Percentiles rank a stretch among this genome's conserved stretches.
These are phyloP conservation scores for Biscogniauxia sp. DNA, from an alignment of 2,329 filamentous ascomycete genomes.

Conservation along the genomic window DNA sequence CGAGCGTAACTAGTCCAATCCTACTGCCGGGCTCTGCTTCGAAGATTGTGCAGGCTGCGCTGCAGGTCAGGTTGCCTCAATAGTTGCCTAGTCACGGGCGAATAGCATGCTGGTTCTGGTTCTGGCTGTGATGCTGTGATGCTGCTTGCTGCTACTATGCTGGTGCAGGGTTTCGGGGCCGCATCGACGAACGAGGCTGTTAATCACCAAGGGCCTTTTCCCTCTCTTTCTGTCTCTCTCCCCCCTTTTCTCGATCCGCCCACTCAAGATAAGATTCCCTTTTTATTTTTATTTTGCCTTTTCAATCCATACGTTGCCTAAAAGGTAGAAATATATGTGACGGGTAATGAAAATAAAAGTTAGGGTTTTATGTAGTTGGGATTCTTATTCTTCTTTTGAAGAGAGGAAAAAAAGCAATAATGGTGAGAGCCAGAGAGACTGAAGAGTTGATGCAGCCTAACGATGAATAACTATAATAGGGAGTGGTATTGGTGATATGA, in stretches of 20 bases:
- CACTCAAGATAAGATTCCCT: too few species aligned
- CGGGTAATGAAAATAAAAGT: too few species aligned
- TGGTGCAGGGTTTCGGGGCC: constrained; percentile 11
- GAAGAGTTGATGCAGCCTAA: not conserved
- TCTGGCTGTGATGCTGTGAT: not conserved
- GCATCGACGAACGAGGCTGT: not conserved
- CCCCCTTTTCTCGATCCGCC: not conserved
- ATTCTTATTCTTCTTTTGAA: too few species aligned
- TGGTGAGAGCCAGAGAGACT: not conserved
- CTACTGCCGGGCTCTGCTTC: not conserved
- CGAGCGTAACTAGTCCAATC: not conserved
- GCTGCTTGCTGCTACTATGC: constrained; percentile 14
- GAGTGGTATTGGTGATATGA: too few species aligned
- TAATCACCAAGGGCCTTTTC: not conserved
- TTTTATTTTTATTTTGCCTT: too few species aligned
- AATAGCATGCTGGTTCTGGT: constrained; percentile 13
- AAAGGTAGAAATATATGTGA: not conserved
- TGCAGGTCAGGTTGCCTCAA: constrained; percentile 21
- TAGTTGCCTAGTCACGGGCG: constrained; percentile 11
- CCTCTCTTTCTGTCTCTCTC: not conserved
- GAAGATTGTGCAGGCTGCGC: not conserved
- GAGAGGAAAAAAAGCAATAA: not conserved
- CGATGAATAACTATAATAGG: too few species aligned
- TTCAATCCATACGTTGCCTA: not conserved
- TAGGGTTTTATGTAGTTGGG: too few species aligned